phyloP scores from a whole-genome alignment of 1,139 yeast species.

The Kurtzmaniella quercitrusa region DNA sequence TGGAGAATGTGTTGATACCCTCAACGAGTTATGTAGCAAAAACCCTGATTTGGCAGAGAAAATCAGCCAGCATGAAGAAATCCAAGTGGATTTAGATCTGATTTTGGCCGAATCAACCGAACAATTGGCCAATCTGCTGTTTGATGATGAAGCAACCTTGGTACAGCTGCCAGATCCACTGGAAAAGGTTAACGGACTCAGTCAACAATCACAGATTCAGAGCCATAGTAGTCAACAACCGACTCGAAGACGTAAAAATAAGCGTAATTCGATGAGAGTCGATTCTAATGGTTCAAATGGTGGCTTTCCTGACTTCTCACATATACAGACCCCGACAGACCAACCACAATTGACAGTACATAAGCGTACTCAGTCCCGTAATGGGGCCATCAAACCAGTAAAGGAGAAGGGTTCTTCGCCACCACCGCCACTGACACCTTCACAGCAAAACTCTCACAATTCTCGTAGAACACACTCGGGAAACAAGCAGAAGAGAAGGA shows the following conservation, averaged over 20 bases:
- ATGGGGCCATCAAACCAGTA: constrained; percentile 5
- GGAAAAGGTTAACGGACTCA: constrained; percentile 8
- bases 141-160: constrained; percentile 37
- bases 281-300: constrained; percentile 15
- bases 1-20: constrained; percentile 27
- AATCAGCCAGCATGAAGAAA: constrained; percentile 23
- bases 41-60: constrained; percentile 35
- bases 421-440: constrained; percentile 18
- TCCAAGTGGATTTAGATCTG: constrained; percentile 31
- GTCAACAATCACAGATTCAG: constrained; percentile 17
- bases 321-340: constrained; percentile 17
- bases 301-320: constrained; percentile 17
- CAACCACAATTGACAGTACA: constrained; percentile 20
- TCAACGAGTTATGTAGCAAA: constrained; percentile 26
- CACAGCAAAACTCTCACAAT: constrained; percentile 6
- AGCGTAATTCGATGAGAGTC: constrained; percentile 28
- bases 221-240: constrained; percentile 24
- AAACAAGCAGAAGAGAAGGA: constrained; percentile 17
- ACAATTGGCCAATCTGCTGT: constrained; percentile 22
- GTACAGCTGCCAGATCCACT: constrained; percentile 23
- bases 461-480: constrained; percentile 6
- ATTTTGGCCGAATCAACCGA: constrained; percentile 33
- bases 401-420: constrained; percentile 19
- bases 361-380: constrained; percentile 12
- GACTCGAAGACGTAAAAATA: constrained; percentile 22